phyloP scores from a whole-genome alignment of 2,329 filamentous ascomycete genomes.

The Ophiostoma triangulosporum region DNA sequence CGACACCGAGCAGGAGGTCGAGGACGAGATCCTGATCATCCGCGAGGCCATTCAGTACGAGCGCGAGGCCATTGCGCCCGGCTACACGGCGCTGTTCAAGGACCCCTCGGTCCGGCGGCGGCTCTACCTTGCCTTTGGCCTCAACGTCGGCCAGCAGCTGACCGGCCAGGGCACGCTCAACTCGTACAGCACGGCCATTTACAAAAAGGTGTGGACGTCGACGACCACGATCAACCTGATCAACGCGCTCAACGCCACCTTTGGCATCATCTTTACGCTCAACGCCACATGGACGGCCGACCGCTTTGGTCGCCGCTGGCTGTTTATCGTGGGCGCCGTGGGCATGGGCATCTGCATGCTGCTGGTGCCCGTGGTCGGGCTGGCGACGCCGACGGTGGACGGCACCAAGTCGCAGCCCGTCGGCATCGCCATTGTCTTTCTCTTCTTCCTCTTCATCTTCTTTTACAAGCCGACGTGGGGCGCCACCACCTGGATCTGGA shows the following conservation, averaged over 20 bases:
- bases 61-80: slow-evolving; percentile 50
- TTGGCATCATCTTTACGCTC: slow-evolving; percentile 58
- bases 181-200: slow-evolving; percentile 60
- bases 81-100: slow-evolving; percentile 55
- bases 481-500: slow-evolving; percentile 56
- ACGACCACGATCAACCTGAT: slow-evolving; percentile 52
- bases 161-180: slow-evolving; percentile 62
- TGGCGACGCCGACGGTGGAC: slow-evolving; percentile 33
- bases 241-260: slow-evolving; percentile 62
- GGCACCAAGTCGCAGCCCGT: slow-evolving; percentile 43
- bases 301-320: slow-evolving; percentile 54
- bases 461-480: slow-evolving; percentile 56
- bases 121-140: slow-evolving; percentile 47
- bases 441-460: slow-evolving; percentile 49
- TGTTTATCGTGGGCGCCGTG: slow-evolving; percentile 53
- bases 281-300: slow-evolving; percentile 64
- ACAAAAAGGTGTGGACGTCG: slow-evolving; percentile 53
- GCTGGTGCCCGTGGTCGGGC: slow-evolving; percentile 35
- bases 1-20: slow-evolving; percentile 50
- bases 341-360: slow-evolving; percentile 62
- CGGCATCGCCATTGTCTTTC: slow-evolving; percentile 49
- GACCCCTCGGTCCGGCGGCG: slow-evolving; percentile 55
- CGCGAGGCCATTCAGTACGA: slow-evolving; percentile 58
- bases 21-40: slow-evolving; percentile 51
- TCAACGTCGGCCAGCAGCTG: slow-evolving; percentile 60